phyloP scores from a whole-genome alignment of 805 yeast species.

The Naumovozyma castellii region DNA sequence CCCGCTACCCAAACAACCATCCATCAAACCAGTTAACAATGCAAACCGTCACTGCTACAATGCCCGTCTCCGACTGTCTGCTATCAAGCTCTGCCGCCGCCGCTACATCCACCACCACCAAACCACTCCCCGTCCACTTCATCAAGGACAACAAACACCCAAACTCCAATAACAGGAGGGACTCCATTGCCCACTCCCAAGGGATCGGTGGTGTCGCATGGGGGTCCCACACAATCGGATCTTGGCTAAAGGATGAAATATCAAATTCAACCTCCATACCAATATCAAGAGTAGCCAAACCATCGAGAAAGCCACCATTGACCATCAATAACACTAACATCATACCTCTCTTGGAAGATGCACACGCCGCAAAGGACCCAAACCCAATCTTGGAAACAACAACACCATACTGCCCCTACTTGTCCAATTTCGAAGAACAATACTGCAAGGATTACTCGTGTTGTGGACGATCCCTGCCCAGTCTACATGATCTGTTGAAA shows the following conservation, averaged over 20 bases:
- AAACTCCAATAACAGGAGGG: too few relatives aligned
- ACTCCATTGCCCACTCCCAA: constrained; percentile 88
- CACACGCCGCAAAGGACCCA: background rate
- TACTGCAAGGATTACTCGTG: constrained; percentile 95
- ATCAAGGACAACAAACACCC: too few relatives aligned
- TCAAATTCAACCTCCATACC: background rate
- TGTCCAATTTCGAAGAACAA: constrained; percentile 89
- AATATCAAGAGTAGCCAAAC: background rate
- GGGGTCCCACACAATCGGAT: constrained; percentile 92
- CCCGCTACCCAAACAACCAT: too few relatives aligned
- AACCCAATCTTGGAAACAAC: background rate
- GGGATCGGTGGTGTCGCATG: constrained; percentile 97
- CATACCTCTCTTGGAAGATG: background rate
- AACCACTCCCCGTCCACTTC: too few relatives aligned
- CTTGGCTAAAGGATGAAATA: constrained; percentile 80
- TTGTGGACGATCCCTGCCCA: constrained; percentile 87
- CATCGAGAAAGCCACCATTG: background rate
- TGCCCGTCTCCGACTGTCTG: too few relatives aligned
- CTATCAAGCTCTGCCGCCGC: too few relatives aligned
- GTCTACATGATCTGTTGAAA: constrained; percentile 82
- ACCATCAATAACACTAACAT: background rate
- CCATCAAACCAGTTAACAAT: too few relatives aligned
- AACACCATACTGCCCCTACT: constrained; percentile 49
- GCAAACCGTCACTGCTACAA: too few relatives aligned
- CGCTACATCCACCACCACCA: background rate